These are phyloP conservation scores for Chaetomium cochliodes DNA, from an alignment of 495 filamentous ascomycete genomes.

Conservation along the genomic window DNA sequence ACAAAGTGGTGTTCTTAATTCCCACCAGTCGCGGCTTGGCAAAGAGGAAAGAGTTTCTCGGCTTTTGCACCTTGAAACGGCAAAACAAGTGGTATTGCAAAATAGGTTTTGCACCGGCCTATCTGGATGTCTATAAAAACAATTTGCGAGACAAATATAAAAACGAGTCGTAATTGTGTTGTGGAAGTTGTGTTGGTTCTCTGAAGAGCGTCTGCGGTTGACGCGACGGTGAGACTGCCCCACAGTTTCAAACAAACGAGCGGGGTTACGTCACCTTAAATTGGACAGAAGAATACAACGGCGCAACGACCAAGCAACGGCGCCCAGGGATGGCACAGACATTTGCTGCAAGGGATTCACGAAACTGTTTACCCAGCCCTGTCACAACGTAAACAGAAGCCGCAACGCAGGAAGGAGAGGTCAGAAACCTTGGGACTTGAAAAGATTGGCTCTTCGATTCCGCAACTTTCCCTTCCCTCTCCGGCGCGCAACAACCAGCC, in stretches of 20 bases:
- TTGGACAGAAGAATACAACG: conserved; percentile 16
- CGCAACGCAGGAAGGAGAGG: not conserved
- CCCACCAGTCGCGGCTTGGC: conserved; percentile 17
- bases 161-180: not conserved
- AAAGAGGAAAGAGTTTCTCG: not conserved
- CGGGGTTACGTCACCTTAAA: conserved; percentile 23
- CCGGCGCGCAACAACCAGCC: not conserved
- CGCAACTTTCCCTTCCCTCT: conserved; percentile 11
- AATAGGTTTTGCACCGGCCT: not conserved
- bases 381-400: conserved; percentile 34
- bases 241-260: conserved; percentile 7
- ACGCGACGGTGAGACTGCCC: conserved; percentile 20
- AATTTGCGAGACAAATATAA: not conserved
- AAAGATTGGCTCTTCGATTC: conserved; percentile 4
- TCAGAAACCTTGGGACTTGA: not conserved
- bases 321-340: conserved; percentile 25
- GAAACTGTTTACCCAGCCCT: conserved; percentile 25
- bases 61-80: not conserved
- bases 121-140: not conserved
- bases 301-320: conserved; percentile 24
- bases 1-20: conserved; percentile 10
- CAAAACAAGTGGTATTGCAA: not conserved
- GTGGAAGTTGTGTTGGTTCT: not conserved
- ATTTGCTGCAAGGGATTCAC: conserved; percentile 3
- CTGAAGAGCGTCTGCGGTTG: conserved; percentile 4